Evolutionary conservation across 108 stramenopile species (phyloP).

Genomic region (Schizochytrium sp.): DNA sequence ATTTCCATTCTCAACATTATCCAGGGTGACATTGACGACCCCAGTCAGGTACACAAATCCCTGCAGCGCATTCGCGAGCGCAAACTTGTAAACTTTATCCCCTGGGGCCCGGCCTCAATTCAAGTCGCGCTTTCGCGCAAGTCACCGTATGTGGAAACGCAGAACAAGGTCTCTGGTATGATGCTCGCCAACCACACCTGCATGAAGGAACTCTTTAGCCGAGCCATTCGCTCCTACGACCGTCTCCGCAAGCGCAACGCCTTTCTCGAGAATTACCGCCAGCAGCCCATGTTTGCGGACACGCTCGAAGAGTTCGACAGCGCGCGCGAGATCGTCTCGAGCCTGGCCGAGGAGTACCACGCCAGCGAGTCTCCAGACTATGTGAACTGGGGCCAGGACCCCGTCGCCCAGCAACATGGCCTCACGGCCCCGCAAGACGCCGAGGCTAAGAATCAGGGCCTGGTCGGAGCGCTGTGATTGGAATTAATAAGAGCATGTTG

Average conservation of each 20-base stretch:
- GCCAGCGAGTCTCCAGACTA: constrained; percentile 93
- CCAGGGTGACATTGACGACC: constrained; percentile 85
- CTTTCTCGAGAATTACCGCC: constrained; percentile 89
- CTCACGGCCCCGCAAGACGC: not conserved
- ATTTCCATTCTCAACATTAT: constrained; percentile 97
- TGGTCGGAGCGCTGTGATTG: not conserved
- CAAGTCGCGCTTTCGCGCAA: constrained; percentile 94
- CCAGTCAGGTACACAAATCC: constrained; percentile 95
- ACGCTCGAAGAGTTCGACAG: constrained; percentile 91
- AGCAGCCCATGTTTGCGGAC: constrained; percentile 89
- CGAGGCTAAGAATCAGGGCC: not conserved
- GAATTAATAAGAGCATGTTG: not conserved
- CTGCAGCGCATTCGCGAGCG: constrained; percentile 91
- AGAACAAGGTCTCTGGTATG: constrained; percentile 71
- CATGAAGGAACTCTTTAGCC: constrained; percentile 87
- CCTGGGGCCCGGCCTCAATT: constrained; percentile 95
- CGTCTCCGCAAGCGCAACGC: constrained; percentile 84
- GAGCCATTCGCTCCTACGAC: constrained; percentile 80
- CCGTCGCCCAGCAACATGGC: not conserved
- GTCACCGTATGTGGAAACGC: constrained; percentile 66
- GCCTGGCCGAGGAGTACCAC: constrained; percentile 86
- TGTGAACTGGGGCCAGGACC: constrained; percentile 67
- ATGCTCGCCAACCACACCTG: constrained; percentile 95
- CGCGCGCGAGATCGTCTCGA: constrained; percentile 82
- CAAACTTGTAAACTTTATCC: constrained; percentile 83